Base-by-base conservation (phyloP, 169 alveolate species). In the Blepharisma undulans region DNA sequence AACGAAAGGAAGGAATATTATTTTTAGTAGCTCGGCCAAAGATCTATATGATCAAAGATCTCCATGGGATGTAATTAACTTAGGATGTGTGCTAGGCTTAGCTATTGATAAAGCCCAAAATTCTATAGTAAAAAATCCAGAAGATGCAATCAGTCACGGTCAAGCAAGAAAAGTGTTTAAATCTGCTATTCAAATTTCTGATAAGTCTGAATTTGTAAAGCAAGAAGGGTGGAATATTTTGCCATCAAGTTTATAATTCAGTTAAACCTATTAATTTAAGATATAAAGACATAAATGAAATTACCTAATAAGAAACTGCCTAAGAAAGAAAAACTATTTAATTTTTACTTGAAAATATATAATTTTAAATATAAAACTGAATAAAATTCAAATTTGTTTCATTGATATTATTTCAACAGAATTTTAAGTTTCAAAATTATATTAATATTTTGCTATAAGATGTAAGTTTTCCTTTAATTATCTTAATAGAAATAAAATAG, bases 81-180 rank as follows among this genome's bases (percentile, higher is more conserved):
- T 86, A 25, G 84, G 60, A 12, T 25, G 59, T 30, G 72, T 86
- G 12, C 66, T 86, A 2, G 90, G 90, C 5, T 21, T 86, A 18
- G 14, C 29, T 66, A 25, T 30, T 19, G 66, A 72, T 12, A 36
- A 66, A 66, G 82, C 90, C 14, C 59, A 29, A 12, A 60, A 86
- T 19, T 66, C 72, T 12, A 86, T 86, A 22, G 72, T 29, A 3
- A 34, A 27, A 66, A 86, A 86, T 10, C 72, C 82, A 3, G 72
- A 19, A 25, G 30, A 18, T 19, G 82, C 82, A 6, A 22, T 86
- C 12, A 36, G 30, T 19, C 90, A 86, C 29, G 90, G 76, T 2
- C 25, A 86, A 29, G 80, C 90, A 27, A 86, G 90, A 36, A 86
- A 33, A 72, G 90, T 86, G 16, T 86, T 66, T 86, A 86, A 86